These are phyloP conservation scores for Penicillium desertorum DNA, from an alignment of 495 filamentous ascomycete species.

Conservation along the genomic window DNA sequence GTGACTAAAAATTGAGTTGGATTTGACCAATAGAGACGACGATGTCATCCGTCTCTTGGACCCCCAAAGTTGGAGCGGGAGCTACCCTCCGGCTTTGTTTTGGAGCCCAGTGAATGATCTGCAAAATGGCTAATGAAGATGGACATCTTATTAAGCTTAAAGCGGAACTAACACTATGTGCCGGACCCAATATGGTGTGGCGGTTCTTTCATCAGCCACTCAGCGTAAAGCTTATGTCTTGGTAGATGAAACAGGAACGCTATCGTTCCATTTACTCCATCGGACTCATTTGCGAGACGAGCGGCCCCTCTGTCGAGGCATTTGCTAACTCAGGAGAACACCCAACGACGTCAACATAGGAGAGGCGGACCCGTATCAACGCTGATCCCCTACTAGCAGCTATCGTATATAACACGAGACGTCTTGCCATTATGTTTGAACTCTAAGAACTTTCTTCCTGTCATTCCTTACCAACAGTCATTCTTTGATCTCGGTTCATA, in stretches of 20 bases:
- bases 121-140: conserved; percentile 28
- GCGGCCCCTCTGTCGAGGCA: background rate
- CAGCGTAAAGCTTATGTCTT: conserved; percentile 12
- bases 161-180: conserved; percentile 10
- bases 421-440: conserved; percentile 4
- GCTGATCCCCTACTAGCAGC: background rate
- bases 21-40: background rate
- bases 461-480: conserved; percentile 21
- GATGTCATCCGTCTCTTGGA: background rate
- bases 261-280: background rate
- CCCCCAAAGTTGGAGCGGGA: background rate
- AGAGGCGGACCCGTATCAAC: background rate
- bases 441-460: conserved; percentile 24
- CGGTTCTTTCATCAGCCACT: conserved; percentile 2
- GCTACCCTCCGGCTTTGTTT: background rate
- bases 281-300: background rate
- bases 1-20: background rate
- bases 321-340: conserved; percentile 1
- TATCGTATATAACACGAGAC: conserved; percentile 17
- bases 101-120: conserved; percentile 16
- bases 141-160: conserved; percentile 24
- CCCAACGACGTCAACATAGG: background rate
- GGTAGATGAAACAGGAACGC: conserved; percentile 11
- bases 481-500: conserved; percentile 26
- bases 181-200: conserved; percentile 11